A percentile compares a stretch with the other conserved stretches of the same genome.
Evolutionary conservation across 2,329 filamentous ascomycete genomes (phyloP).

Genomic region (Fusarium illudens): DNA sequence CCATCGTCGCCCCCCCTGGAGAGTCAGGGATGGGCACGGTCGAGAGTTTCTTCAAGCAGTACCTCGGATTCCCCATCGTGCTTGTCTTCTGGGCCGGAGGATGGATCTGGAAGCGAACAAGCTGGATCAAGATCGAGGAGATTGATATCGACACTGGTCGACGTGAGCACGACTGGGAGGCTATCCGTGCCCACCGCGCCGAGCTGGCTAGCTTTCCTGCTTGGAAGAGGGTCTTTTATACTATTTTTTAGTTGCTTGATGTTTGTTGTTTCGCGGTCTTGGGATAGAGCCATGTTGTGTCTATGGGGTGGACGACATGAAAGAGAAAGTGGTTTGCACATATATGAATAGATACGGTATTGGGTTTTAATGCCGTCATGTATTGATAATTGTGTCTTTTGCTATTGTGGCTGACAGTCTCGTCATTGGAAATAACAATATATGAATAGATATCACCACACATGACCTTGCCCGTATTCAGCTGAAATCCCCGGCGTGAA

Average conservation of each 20-base stretch:
- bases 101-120: slow-evolving; percentile 70
- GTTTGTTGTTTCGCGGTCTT: background rate
- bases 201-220: slow-evolving; percentile 58
- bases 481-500: background rate
- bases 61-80: slow-evolving; percentile 63
- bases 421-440: too few species aligned
- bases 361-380: too few species aligned
- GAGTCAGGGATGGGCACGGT: slow-evolving; percentile 48
- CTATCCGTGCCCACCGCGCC: slow-evolving; percentile 61
- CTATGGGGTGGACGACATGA: background rate
- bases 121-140: slow-evolving; percentile 65
- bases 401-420: too few species aligned
- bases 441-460: background rate
- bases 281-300: background rate
- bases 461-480: background rate
- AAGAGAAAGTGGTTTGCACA: background rate
- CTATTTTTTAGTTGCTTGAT: slow-evolving; percentile 10
- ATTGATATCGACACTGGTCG: slow-evolving; percentile 74
- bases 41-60: slow-evolving; percentile 63
- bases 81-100: slow-evolving; percentile 63
- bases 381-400: too few species aligned
- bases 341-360: background rate
- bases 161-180: slow-evolving; percentile 70
- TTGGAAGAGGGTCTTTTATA: slow-evolving; percentile 51
- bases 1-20: slow-evolving; percentile 53